Percentiles rank a stretch among this genome's conserved stretches.
These are phyloP conservation scores for Nemania serpens DNA, from an alignment of 2,329 filamentous ascomycete species.

Conservation along the genomic window DNA sequence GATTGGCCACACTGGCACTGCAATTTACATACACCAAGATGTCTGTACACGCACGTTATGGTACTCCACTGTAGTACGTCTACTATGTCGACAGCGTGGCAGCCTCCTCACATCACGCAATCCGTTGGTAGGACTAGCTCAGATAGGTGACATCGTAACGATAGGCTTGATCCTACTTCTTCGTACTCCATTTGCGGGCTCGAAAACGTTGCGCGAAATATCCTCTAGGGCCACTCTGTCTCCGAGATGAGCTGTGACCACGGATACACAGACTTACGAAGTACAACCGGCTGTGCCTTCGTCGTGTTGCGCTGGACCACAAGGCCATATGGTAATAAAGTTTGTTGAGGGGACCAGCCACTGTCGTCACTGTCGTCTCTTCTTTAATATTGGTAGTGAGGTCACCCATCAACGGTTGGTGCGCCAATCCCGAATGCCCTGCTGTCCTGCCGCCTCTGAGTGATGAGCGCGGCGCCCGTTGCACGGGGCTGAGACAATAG, in stretches of 20 bases:
- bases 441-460: neutral
- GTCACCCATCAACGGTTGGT: neutral
- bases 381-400: neutral
- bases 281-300: neutral
- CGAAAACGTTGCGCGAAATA: neutral
- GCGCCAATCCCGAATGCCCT: neutral
- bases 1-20: constrained; percentile 5
- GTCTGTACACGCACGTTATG: constrained; percentile 5
- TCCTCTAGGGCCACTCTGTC: neutral
- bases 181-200: neutral
- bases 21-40: constrained; percentile 1
- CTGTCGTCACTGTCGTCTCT: constrained; percentile 4
- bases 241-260: neutral
- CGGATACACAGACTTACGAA: neutral
- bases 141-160: constrained; percentile 1
- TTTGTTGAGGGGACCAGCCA: neutral
- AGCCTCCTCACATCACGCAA: constrained; percentile 4
- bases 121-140: neutral
- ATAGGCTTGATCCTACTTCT: neutral
- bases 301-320: neutral
- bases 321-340: neutral
- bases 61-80: neutral
- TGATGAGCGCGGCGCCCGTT: neutral
- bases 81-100: constrained; percentile 7
- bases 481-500: constrained; percentile 29